Conservation (phyloP, 2,329 filamentous ascomycete genomes). For the Sporothrix variecibatus region DNA sequence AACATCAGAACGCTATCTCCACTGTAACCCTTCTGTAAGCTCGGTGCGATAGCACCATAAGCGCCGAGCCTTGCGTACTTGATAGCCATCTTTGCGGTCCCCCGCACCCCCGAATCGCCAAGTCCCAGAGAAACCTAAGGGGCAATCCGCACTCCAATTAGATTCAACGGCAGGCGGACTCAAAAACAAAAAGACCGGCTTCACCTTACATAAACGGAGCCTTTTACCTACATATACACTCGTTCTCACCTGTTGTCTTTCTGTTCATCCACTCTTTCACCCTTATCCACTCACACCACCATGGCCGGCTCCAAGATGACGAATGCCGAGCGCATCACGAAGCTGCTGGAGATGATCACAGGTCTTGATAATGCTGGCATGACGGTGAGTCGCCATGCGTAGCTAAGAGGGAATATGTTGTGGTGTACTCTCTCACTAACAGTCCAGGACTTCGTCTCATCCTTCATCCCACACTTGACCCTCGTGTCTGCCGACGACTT, state of each 20-base stretch:
- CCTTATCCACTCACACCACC: neutral
- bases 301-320: constrained; percentile 13
- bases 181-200: neutral
- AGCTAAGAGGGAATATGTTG: too few species aligned
- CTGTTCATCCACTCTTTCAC: neutral
- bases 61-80: neutral
- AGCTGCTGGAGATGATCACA: constrained; percentile 24
- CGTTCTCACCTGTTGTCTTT: neutral
- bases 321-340: constrained; percentile 23
- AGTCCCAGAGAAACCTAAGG: neutral
- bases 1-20: neutral
- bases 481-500: constrained; percentile 41
- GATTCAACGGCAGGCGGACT: neutral
- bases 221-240: neutral
- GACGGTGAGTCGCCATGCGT: constrained; percentile 1
- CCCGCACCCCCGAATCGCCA: neutral
- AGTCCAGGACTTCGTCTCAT: constrained; percentile 43
- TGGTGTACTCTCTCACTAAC: neutral
- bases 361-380: neutral
- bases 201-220: neutral
- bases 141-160: neutral
- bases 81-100: neutral
- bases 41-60: neutral
- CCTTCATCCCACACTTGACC: constrained; percentile 45
- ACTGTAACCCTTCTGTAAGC: neutral